Conservation (phyloP, 768 basidiomycete genomes). For the Phlegmacium glaucopus region DNA sequence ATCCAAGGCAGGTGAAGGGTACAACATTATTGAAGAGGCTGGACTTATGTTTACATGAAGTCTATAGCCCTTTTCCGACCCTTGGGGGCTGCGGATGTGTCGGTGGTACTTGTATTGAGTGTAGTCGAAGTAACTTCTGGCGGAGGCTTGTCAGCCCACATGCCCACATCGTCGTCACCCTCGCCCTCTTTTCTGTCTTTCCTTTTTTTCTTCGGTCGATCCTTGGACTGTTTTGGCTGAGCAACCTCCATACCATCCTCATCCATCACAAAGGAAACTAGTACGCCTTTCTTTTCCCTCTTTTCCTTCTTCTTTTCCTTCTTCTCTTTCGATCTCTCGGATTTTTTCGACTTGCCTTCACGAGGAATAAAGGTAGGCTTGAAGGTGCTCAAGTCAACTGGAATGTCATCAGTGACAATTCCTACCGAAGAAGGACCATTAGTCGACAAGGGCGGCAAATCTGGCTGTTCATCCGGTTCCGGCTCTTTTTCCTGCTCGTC, state of each 20-base stretch:
- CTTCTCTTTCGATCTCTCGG: conserved; percentile 22
- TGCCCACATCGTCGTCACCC: conserved; percentile 44
- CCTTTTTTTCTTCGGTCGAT: conserved; percentile 40
- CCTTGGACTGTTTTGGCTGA: conserved; percentile 30
- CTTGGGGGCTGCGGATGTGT: conserved; percentile 16
- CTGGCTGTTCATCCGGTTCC: conserved; percentile 23
- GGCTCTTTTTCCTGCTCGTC: conserved; percentile 48
- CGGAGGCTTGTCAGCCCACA: conserved; percentile 70
- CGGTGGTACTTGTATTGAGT: conserved; percentile 15
- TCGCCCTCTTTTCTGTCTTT: conserved; percentile 34
- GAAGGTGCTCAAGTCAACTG: conserved; percentile 67
- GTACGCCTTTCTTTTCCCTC: conserved; percentile 39
- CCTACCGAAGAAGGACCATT: conserved; percentile 14
- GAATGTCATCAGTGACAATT: conserved; percentile 19
- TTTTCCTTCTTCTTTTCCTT: conserved; percentile 51
- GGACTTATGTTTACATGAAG: conserved; percentile 49
- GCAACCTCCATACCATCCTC: conserved; percentile 48
- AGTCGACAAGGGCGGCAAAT: conserved; percentile 12
- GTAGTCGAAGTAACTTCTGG: conserved; percentile 33
- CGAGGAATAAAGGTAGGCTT: conserved; percentile 85
- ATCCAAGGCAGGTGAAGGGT: conserved; percentile 27
- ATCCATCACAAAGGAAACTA: conserved; percentile 79
- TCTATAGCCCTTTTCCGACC: conserved; percentile 73
- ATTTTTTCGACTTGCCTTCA: conserved; percentile 43
- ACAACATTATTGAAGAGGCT: too few relatives aligned